Base-by-base conservation (phyloP, 768 basidiomycete genomes). In the Boletus subcaerulescens region DNA sequence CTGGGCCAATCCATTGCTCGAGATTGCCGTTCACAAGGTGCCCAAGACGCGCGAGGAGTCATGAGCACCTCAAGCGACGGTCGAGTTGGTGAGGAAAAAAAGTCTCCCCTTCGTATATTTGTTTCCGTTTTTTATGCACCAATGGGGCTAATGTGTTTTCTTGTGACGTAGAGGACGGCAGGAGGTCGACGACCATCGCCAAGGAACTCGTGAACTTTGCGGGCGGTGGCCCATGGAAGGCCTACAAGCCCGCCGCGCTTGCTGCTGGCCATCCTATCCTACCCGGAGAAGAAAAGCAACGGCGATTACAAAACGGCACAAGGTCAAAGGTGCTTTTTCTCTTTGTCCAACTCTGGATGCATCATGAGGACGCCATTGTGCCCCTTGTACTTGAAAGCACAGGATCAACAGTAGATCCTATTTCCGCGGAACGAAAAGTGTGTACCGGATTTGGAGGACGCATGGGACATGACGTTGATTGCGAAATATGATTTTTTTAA, bases 351-450 rank as follows among this genome's bases (percentile, higher is more conserved):
- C n/a, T 77, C 70, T 0, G 83, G 84, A 60, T 87, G 83, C 3
- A 86, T 69, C 83, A 85, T 84, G 20, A 86, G 65, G 7, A 87
- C 86, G 6, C 86, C 86, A 70, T 87, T 87, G 62, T 88, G 86
- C 10, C 85, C 86, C n/a, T 77, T 68, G 62, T 87, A 87, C 49
- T 85, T 86, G 24, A 12, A 20, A 41, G 9, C 8, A n/a, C 42
- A 26, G 24, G 24, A 24, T 24, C 24, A 24, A 24, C 24, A 10
- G 5, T 9, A 29, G 29, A 29, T 8, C 29, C 29, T 29, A 29
- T 8, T 29, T 29, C 9, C 29, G 29, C 29, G 33, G 12, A 35
- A 35, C 6, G 11, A 35, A 35, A 6, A 12, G 12, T 11, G 33
- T 35, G 33, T 60, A 85, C 85, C 85, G 71, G 48, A 87, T 86